Conservation (phyloP, 345 rosid species). For the Noccaea bulbosa region DNA sequence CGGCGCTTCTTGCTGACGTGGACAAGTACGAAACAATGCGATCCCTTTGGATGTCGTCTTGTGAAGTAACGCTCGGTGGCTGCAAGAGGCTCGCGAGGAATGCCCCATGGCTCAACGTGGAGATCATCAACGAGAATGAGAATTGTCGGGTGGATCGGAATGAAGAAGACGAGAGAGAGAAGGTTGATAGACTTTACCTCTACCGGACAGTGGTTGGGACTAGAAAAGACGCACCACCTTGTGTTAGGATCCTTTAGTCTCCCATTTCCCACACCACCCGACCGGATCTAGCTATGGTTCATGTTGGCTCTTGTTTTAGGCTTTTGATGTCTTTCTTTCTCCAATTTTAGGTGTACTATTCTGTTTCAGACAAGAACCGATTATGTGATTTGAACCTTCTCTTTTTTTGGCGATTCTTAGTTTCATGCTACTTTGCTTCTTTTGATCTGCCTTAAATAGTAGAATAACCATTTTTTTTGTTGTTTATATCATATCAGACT, state of each 20-base stretch:
- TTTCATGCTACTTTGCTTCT: constrained; percentile 1
- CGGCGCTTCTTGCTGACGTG: constrained; percentile 79
- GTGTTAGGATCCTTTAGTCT: constrained; percentile 54
- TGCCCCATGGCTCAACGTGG: constrained; percentile 83
- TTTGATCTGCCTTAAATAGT: background rate
- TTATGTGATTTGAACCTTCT: constrained; percentile 4
- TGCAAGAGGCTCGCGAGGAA: constrained; percentile 72
- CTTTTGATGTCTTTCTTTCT: constrained; percentile 13
- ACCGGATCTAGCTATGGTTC: background rate
- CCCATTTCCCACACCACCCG: background rate
- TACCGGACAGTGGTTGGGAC: constrained; percentile 80
- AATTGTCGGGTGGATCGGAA: constrained; percentile 27
- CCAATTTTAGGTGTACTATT: constrained; percentile 16
- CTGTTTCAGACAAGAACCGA: constrained; percentile 28
- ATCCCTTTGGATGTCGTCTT: constrained; percentile 99
- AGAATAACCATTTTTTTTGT: constrained; percentile 13
- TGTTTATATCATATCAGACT: constrained; percentile 6
- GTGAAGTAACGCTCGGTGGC: constrained; percentile 87
- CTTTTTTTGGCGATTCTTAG: background rate
- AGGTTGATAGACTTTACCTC: constrained; percentile 80
- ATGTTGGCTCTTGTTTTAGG: constrained; percentile 11
- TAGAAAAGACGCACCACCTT: constrained; percentile 78
- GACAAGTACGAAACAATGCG: constrained; percentile 99
- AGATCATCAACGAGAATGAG: constrained; percentile 76
- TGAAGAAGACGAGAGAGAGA: constrained; percentile 45